These are phyloP conservation scores for Fusarium tjaetaba DNA, from an alignment of 2,329 filamentous ascomycete species.

Conservation along the genomic window DNA sequence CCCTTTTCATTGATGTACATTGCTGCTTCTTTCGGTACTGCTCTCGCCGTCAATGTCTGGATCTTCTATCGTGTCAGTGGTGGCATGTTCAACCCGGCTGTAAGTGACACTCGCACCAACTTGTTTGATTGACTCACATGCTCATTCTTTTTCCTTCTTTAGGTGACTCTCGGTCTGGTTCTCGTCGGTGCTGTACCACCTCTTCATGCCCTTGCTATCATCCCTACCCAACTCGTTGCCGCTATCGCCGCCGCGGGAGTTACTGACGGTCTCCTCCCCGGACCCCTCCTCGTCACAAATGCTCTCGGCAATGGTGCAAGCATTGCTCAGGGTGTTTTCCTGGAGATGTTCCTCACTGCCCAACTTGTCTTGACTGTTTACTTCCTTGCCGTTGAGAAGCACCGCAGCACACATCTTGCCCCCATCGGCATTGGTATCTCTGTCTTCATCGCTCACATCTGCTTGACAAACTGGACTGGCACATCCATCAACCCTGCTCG, in stretches of 20 bases:
- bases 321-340: slow-evolving; percentile 68
- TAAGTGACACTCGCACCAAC: slow-evolving; percentile 44
- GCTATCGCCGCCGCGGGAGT: slow-evolving; percentile 69
- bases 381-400: slow-evolving; percentile 78
- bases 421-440: slow-evolving; percentile 77
- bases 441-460: slow-evolving; percentile 69
- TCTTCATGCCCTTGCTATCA: slow-evolving; percentile 60
- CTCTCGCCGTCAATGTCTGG: slow-evolving; percentile 65
- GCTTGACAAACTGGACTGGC: slow-evolving; percentile 58
- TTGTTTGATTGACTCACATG: neutral
- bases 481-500: slow-evolving; percentile 62
- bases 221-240: slow-evolving; percentile 67
- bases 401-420: slow-evolving; percentile 75
- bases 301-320: slow-evolving; percentile 61
- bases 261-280: slow-evolving; percentile 67
- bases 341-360: slow-evolving; percentile 73
- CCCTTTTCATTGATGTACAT: slow-evolving; percentile 59
- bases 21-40: slow-evolving; percentile 59
- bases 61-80: slow-evolving; percentile 65
- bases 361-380: slow-evolving; percentile 72
- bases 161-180: slow-evolving; percentile 68
- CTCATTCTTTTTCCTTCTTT: neutral
- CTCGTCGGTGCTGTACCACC: slow-evolving; percentile 66
- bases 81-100: slow-evolving; percentile 62
- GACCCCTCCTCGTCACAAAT: slow-evolving; percentile 65